Percentiles rank a stretch among this genome's conserved stretches.
These are phyloP conservation scores for Thalassia testudinum DNA, from an alignment of 116 monocot species.

Conservation along the genomic window DNA sequence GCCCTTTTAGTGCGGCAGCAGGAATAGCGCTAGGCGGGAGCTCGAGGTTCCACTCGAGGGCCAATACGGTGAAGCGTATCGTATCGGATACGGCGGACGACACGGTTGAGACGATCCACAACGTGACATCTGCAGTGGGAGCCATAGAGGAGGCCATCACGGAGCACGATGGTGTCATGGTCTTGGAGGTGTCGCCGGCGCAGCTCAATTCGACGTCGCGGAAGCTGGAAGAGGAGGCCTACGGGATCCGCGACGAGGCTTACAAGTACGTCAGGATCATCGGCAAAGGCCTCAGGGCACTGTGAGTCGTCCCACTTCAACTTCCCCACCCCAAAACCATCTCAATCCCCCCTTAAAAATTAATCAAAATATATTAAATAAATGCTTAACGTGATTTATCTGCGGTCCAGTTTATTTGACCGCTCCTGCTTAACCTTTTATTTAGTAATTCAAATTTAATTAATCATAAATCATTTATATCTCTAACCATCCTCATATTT, in stretches of 20 bases:
- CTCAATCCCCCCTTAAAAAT: background rate
- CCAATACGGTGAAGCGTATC: conserved; percentile 33
- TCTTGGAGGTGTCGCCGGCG: conserved; percentile 11
- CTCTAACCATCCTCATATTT: no score
- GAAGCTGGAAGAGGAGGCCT: conserved; percentile 38
- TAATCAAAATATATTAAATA: background rate
- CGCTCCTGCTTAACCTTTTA: background rate
- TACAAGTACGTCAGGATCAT: conserved; percentile 26
- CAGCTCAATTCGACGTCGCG: conserved; percentile 28
- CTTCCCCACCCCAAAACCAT: no score
- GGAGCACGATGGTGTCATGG: conserved; percentile 9
- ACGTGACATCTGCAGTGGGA: conserved; percentile 35
- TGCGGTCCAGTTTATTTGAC: background rate
- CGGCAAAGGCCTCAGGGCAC: conserved; percentile 54
- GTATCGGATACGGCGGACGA: conserved; percentile 36
- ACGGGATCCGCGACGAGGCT: conserved; percentile 43
- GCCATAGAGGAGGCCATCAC: conserved; percentile 27
- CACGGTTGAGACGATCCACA: conserved; percentile 58
- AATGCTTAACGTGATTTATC: background rate
- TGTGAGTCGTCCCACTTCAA: conserved; percentile 33
- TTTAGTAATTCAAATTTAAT: background rate
- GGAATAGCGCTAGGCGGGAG: conserved; percentile 47
- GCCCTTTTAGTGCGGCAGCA: conserved; percentile 60
- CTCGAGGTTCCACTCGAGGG: conserved; percentile 49
- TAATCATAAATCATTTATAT: no score